These are phyloP conservation scores for Penicillium sumatraense DNA, from an alignment of 2,329 filamentous ascomycete species.

Conservation along the genomic window DNA sequence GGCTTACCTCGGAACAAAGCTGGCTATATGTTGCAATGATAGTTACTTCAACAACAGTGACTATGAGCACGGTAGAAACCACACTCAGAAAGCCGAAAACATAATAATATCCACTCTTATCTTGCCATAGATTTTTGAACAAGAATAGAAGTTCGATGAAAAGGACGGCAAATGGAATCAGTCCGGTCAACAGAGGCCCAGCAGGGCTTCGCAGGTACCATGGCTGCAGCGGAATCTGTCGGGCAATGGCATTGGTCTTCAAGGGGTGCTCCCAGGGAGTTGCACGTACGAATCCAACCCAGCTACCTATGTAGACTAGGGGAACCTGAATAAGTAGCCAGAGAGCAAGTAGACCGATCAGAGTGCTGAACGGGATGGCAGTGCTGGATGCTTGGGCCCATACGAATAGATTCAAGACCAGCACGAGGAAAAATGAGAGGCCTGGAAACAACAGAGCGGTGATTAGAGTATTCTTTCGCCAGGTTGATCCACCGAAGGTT, in stretches of 20 bases:
- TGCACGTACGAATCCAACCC: conserved; percentile 72
- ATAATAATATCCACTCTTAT: conserved; percentile 91
- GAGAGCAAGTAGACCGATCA: conserved; percentile 72
- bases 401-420: conserved; percentile 84
- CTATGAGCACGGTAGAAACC: conserved; percentile 71
- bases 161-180: conserved; percentile 84
- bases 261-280: conserved; percentile 80
- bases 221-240: conserved; percentile 73
- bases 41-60: conserved; percentile 82
- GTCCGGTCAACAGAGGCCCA: conserved; percentile 71
- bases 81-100: conserved; percentile 84
- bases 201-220: conserved; percentile 74
- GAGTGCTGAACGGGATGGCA: conserved; percentile 79
- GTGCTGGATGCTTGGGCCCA: conserved; percentile 90
- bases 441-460: conserved; percentile 81
- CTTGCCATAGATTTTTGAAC: conserved; percentile 86
- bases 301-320: conserved; percentile 79
- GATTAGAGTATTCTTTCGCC: conserved; percentile 75
- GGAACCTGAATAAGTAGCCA: conserved; percentile 88
- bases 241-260: conserved; percentile 71
- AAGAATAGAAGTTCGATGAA: conserved; percentile 87
- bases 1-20: conserved; percentile 73
- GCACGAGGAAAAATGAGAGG: conserved; percentile 72
- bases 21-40: conserved; percentile 82
- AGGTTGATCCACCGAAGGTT: conserved; percentile 77